phyloP scores from a whole-genome alignment of 345 rosid genomes.

The Pugionium dolabratum region DNA sequence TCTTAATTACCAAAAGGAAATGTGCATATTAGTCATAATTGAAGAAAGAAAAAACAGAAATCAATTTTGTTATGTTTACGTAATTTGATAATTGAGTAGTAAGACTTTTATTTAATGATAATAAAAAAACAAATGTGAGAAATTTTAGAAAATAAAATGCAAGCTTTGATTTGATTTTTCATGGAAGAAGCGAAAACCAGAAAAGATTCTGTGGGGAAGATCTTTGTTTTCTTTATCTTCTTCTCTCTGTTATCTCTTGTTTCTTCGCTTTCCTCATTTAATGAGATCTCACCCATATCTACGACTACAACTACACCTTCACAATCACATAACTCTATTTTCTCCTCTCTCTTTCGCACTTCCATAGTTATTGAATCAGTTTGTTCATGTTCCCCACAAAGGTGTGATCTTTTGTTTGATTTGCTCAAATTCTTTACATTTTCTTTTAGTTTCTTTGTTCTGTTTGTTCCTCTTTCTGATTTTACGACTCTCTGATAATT shows the following conservation, averaged over 20 bases:
- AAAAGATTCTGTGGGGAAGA: slow-evolving; percentile 41
- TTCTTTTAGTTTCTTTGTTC: not conserved
- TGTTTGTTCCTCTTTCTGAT: not conserved
- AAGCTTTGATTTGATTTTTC: slow-evolving; percentile 8
- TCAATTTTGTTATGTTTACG: too few relatives aligned
- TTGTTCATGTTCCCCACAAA: slow-evolving; percentile 16
- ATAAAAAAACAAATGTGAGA: not conserved
- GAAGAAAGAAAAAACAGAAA: too few relatives aligned
- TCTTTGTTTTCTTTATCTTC: slow-evolving; percentile 4
- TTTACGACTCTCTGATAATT: slow-evolving; percentile 1
- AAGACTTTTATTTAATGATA: too few relatives aligned
- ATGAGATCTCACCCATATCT: slow-evolving; percentile 50
- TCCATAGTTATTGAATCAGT: slow-evolving; percentile 8
- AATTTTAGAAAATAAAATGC: not conserved
- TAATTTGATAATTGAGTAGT: not conserved
- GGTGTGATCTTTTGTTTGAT: slow-evolving; percentile 34
- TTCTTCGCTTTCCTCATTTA: slow-evolving; percentile 38
- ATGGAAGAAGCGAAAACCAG: slow-evolving; percentile 27
- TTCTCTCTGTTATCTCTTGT: not conserved
- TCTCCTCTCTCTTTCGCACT: slow-evolving; percentile 14
- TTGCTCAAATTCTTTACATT: not conserved
- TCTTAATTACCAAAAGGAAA: too few relatives aligned
- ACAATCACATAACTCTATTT: slow-evolving; percentile 22
- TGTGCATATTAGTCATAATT: too few relatives aligned
- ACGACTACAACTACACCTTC: slow-evolving; percentile 7